Conservation (phyloP, 140 eudicot genomes). For the Cichorium intybus region DNA sequence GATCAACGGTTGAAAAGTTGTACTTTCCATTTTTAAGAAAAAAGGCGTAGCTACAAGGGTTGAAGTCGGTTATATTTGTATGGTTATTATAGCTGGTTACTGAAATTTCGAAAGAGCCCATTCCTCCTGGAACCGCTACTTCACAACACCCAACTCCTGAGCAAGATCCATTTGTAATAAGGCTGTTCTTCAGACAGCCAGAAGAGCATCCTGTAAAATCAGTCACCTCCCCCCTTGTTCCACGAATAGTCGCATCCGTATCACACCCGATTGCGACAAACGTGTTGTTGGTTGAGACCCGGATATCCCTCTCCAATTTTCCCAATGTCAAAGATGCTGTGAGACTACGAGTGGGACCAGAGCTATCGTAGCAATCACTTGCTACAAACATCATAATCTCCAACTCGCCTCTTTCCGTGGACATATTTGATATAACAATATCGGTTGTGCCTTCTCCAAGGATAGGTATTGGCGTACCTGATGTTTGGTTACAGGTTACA, state of each 20-base stretch:
- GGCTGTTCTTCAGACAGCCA: not conserved
- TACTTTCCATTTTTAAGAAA: not conserved
- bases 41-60: slow-evolving; percentile 33
- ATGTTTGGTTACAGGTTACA: slow-evolving; percentile 7
- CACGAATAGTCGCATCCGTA: not conserved
- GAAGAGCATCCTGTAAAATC: slow-evolving; percentile 21
- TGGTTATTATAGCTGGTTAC: slow-evolving; percentile 9
- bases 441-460: not conserved
- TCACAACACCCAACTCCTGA: slow-evolving; percentile 33
- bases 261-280: slow-evolving; percentile 24
- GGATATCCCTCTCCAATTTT: not conserved
- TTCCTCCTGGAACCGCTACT: slow-evolving; percentile 9
- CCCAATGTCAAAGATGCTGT: not conserved
- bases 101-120: not conserved
- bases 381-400: slow-evolving; percentile 20
- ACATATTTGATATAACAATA: not conserved
- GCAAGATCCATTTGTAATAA: slow-evolving; percentile 18
- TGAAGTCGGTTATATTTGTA: not conserved
- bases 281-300: slow-evolving; percentile 5
- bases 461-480: not conserved
- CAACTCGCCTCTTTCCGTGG: not conserved
- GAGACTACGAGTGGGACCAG: not conserved
- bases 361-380: slow-evolving; percentile 14
- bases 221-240: not conserved
- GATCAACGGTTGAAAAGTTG: not conserved